Base-by-base conservation (phyloP, 305 asterid genomes). In the Fraxinus albicans region DNA sequence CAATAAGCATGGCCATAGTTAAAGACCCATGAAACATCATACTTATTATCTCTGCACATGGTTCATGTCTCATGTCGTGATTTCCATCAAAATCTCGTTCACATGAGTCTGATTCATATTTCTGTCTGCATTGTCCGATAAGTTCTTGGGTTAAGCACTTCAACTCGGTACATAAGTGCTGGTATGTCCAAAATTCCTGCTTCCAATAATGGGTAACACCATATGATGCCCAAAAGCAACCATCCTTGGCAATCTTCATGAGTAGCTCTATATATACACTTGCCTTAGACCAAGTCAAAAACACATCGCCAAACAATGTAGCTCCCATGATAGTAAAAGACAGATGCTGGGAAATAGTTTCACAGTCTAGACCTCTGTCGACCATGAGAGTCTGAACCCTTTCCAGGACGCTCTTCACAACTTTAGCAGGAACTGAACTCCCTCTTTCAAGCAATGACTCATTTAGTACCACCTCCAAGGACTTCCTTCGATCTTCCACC, bases 21-120 rank as follows among this genome's bases (percentile, higher is more conserved):
- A 89, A 79, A 82, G 92, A 85, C 29, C 92, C 92, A 82, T 89
- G 92, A 80, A 87, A 86, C 87, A 89, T 80, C 80, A 89, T 55
- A 78, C 90, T 87, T 69, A 86, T 84, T 55, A 89, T 82, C 67
- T 89, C 90, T 17, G 87, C 92, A 74, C 85, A 84, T 33, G 86
- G 86, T 50, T 86, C 90, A 82, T 73, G 58, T 80, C 73, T 86
- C 86, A 1, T 78, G 58, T 76, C 77, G 47, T 36, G 83, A 84
- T 55, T 53, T 72, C 60, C 67, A 77, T 76, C 84, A 42, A 81
- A 80, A 80, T 84, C 86, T 85, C 80, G 81, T 12, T 17, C 0
- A 10, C 81, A 79, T 69, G 83, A 85, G 21, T 55, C 82, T 33
- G 87, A 77, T 82, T 86, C 87, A 80, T 69, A 35, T 63, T 47